phyloP scores from a whole-genome alignment of 2,329 filamentous ascomycete species.

The Cordyceps militaris region DNA sequence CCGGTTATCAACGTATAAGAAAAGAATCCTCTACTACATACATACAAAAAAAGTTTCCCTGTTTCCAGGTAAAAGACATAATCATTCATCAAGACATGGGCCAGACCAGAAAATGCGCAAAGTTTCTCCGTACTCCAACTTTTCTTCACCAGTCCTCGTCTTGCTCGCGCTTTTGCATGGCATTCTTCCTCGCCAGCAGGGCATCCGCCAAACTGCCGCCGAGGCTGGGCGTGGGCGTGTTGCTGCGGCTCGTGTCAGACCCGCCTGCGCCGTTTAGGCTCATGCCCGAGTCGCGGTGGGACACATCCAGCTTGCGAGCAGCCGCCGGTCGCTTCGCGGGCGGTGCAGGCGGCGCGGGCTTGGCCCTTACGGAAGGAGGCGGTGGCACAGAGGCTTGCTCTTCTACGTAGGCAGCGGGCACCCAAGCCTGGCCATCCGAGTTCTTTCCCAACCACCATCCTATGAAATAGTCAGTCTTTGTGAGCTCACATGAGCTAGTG shows the following conservation, averaged over 20 bases:
- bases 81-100: slow-evolving; percentile 10
- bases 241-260: slow-evolving; percentile 57
- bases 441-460: slow-evolving; percentile 96
- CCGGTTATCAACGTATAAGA: not conserved
- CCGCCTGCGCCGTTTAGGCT: slow-evolving; percentile 52
- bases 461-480: slow-evolving; percentile 34
- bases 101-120: not conserved
- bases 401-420: slow-evolving; percentile 89
- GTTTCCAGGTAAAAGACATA: not conserved
- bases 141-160: slow-evolving; percentile 60
- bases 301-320: slow-evolving; percentile 60
- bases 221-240: slow-evolving; percentile 64
- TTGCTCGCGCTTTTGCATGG: slow-evolving; percentile 64
- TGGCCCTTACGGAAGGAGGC: slow-evolving; percentile 58
- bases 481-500: not conserved
- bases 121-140: not conserved
- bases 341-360: slow-evolving; percentile 57
- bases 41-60: not conserved
- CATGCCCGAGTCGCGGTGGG: slow-evolving; percentile 66
- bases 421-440: slow-evolving; percentile 71
- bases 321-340: slow-evolving; percentile 73
- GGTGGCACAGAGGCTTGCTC: slow-evolving; percentile 64
- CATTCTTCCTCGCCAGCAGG: slow-evolving; percentile 67
- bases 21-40: not conserved
- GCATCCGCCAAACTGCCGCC: slow-evolving; percentile 72